A percentile compares a stretch with the other conserved stretches of the same genome.
phyloP scores from a whole-genome alignment of 106 monocot genomes.

The Acorus gramineus region DNA sequence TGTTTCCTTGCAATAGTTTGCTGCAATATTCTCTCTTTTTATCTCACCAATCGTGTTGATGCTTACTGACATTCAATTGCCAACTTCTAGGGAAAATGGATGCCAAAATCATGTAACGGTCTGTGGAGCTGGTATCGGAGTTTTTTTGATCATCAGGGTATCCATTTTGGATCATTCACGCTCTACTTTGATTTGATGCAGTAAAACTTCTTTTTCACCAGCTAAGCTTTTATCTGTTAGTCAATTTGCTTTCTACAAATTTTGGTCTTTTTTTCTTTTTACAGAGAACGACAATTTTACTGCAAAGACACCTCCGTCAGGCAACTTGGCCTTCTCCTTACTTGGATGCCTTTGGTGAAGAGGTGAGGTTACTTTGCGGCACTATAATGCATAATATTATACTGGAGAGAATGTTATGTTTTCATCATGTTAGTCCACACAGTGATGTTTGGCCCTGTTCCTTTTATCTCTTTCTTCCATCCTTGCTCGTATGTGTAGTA shows the following conservation, averaged over 20 bases:
- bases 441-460: neutral
- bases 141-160: constrained; percentile 86
- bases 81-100: constrained; percentile 38
- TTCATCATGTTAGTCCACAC: no score
- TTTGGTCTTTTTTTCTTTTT: constrained; percentile 7
- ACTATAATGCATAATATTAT: no score
- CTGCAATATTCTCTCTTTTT: neutral
- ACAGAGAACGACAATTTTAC: constrained; percentile 73
- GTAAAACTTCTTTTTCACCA: neutral
- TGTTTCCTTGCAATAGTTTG: neutral
- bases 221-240: constrained; percentile 1
- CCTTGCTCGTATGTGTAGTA: no score
- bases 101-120: constrained; percentile 59
- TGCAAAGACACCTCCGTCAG: constrained; percentile 66
- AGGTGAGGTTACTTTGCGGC: constrained; percentile 37
- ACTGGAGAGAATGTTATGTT: no score
- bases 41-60: no score
- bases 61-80: neutral
- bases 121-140: constrained; percentile 88
- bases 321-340: constrained; percentile 89
- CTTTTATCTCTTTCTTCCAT: neutral
- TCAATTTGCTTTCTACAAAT: neutral
- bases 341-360: constrained; percentile 93
- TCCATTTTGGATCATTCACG: neutral
- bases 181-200: neutral